phyloP scores from a whole-genome alignment of 2,329 filamentous ascomycete genomes.

The Paecilomyces niveus region DNA sequence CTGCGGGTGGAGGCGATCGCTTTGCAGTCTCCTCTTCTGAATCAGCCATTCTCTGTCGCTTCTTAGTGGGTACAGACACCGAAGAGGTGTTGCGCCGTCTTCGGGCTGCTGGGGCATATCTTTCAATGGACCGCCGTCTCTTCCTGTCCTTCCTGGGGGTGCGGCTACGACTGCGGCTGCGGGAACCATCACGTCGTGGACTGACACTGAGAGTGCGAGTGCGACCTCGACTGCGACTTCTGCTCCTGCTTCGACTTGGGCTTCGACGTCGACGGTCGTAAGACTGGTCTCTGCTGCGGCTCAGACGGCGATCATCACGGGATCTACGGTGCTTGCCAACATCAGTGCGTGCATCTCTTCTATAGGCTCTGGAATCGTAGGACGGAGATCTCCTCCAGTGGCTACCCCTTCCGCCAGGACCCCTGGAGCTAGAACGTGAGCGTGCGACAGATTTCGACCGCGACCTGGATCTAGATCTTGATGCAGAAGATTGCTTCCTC shows the following conservation, averaged over 20 bases:
- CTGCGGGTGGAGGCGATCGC: conserved; percentile 14
- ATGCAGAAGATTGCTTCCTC: conserved; percentile 28
- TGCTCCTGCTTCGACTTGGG: conserved; percentile 20
- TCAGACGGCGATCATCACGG: conserved; percentile 36
- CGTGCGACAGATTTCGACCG: conserved; percentile 31
- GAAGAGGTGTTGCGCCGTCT: conserved; percentile 38
- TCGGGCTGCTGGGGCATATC: conserved; percentile 37
- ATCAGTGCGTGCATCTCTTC: conserved; percentile 42
- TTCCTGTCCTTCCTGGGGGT: conserved; percentile 26
- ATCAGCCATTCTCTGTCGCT: conserved; percentile 35
- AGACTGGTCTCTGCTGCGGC: conserved; percentile 28
- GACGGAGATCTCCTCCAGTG: conserved; percentile 39
- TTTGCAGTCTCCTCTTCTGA: conserved; percentile 21
- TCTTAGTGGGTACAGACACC: conserved; percentile 34
- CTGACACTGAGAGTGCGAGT: conserved; percentile 35
- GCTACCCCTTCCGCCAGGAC: conserved; percentile 18
- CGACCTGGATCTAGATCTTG: conserved; percentile 29
- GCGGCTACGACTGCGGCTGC: conserved; percentile 22
- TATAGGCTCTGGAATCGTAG: conserved; percentile 34
- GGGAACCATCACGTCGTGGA: conserved; percentile 25
- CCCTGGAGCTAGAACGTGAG: conserved; percentile 26
- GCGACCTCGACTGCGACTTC: conserved; percentile 18
- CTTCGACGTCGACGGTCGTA: conserved; percentile 24
- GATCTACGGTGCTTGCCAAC: conserved; percentile 38
- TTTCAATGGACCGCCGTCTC: conserved; percentile 38